Conservation (phyloP, 2,329 filamentous ascomycete species). For the Metarhizium sp. region DNA sequence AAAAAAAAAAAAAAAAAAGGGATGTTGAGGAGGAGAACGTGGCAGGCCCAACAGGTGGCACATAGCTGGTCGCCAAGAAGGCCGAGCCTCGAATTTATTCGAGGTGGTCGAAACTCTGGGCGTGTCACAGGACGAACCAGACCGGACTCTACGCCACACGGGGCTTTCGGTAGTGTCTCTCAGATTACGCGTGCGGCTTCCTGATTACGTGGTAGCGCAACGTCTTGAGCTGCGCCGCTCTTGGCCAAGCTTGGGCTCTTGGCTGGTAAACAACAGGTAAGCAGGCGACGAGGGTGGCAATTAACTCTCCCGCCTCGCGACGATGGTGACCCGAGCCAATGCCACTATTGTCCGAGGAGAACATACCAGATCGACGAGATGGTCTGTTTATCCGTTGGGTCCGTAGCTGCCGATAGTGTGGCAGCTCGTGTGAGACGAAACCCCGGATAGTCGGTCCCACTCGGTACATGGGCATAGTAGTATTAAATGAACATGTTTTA, state of each 20-base stretch:
- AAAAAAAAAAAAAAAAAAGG: not conserved
- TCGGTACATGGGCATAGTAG: too few species aligned
- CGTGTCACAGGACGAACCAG: slow-evolving; percentile 3
- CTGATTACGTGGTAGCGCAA: slow-evolving; percentile 16
- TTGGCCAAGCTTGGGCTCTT: slow-evolving; percentile 12
- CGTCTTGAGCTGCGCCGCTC: slow-evolving; percentile 22
- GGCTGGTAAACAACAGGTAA: not conserved
- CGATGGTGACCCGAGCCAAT: not conserved
- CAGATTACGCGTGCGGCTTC: slow-evolving; percentile 13
- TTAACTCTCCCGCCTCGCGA: not conserved
- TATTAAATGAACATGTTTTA: too few species aligned
- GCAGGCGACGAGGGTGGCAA: not conserved
- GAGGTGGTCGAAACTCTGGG: slow-evolving; percentile 6
- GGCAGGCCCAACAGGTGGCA: not conserved
- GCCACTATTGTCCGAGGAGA: not conserved
- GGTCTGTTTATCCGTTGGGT: too few species aligned
- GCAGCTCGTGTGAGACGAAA: too few species aligned
- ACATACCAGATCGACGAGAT: too few species aligned
- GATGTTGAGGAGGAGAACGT: not conserved
- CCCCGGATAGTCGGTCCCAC: too few species aligned
- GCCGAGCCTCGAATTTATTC: not conserved
- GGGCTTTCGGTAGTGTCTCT: slow-evolving; percentile 5
- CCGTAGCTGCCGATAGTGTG: too few species aligned
- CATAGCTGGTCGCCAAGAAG: not conserved
- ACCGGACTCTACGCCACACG: not conserved